Percentiles rank a stretch among this genome's conserved stretches.
These are phyloP conservation scores for Trichoderma atrobrunneum DNA, from an alignment of 2,329 filamentous ascomycete species.

Conservation along the genomic window DNA sequence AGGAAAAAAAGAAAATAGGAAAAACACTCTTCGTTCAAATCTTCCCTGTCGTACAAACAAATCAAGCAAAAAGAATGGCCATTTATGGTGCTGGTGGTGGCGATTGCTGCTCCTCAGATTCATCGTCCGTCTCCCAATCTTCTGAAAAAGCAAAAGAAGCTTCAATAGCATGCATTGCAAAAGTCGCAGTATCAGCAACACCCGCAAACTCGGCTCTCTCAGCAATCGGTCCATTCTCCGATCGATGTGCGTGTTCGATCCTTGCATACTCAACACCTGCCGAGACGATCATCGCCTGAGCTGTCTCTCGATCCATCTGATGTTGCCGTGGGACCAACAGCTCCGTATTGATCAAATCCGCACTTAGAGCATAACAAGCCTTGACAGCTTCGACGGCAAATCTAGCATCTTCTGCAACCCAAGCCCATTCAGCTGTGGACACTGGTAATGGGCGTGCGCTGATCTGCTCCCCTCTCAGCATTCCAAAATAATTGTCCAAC, in stretches of 20 bases:
- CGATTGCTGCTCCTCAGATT: not conserved
- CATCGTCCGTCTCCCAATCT: not conserved
- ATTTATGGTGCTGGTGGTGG: not conserved
- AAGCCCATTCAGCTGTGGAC: slow-evolving; percentile 23
- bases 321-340: not conserved
- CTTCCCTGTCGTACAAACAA: not conserved
- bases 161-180: slow-evolving; percentile 27
- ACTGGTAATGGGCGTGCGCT: not conserved
- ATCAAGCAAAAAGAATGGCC: not conserved
- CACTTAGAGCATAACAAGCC: slow-evolving; percentile 25
- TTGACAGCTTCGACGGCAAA: slow-evolving; percentile 24
- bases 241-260: slow-evolving; percentile 21
- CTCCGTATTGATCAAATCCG: slow-evolving; percentile 21
- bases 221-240: slow-evolving; percentile 23
- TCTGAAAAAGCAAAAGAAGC: slow-evolving; percentile 24
- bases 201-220: slow-evolving; percentile 28
- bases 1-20: not conserved
- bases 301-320: not conserved
- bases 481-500: slow-evolving; percentile 4
- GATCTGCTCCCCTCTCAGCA: not conserved
- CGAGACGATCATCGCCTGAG: slow-evolving; percentile 14
- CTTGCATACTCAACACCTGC: slow-evolving; percentile 21
- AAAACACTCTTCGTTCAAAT: not conserved
- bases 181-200: slow-evolving; percentile 28
- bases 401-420: slow-evolving; percentile 26